phyloP scores from a whole-genome alignment of 495 filamentous ascomycete genomes.

The Clavariopsis aquatica region DNA sequence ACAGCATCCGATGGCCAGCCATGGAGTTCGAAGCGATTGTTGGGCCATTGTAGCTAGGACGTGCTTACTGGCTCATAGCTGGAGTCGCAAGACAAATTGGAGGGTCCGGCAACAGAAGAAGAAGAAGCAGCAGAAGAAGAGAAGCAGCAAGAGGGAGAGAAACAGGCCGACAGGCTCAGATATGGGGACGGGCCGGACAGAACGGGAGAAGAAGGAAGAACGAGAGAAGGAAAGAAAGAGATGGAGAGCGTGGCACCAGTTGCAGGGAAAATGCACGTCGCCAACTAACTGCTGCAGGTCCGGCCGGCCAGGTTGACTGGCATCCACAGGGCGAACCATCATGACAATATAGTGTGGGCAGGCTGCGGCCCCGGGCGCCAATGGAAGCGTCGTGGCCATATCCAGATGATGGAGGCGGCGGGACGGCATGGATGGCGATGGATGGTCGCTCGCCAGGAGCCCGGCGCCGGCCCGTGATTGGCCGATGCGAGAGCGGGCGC shows the following conservation, averaged over 20 bases:
- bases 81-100: no score
- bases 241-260: not conserved
- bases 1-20: constrained; percentile 43
- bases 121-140: constrained; percentile 18
- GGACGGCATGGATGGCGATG: not conserved
- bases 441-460: not conserved
- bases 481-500: not conserved
- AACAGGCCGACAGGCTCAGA: constrained; percentile 2
- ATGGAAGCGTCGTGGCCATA: constrained; percentile 19
- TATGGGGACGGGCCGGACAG: constrained; percentile 6
- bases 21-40: constrained; percentile 24
- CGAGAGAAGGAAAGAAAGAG: constrained; percentile 1
- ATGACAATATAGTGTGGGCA: constrained; percentile 23
- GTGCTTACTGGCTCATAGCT: no score
- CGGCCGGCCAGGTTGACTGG: constrained; percentile 14
- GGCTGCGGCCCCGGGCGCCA: constrained; percentile 21
- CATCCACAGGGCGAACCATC: constrained; percentile 6
- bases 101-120: no score
- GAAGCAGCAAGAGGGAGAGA: not conserved
- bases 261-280: constrained; percentile 15
- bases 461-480: constrained; percentile 12
- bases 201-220: not conserved
- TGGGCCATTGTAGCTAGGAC: constrained; percentile 11
- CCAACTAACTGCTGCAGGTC: constrained; percentile 18
- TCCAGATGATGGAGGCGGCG: constrained; percentile 8